These are phyloP conservation scores for Bocquillonia castaneifolia DNA, from an alignment of 441 rosid species.

Conservation along the genomic window DNA sequence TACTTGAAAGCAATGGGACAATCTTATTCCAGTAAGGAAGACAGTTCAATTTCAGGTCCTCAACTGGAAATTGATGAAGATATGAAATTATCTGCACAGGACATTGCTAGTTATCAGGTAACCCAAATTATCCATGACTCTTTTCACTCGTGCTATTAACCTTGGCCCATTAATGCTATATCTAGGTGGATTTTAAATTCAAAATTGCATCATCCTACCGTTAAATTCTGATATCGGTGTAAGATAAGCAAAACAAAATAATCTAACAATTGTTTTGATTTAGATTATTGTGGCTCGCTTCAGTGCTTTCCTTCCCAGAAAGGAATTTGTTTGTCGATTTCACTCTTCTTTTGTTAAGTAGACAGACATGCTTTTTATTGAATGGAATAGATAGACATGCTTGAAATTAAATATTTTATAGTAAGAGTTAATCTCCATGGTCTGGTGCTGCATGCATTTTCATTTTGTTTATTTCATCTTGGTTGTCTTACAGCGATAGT, in stretches of 20 bases:
- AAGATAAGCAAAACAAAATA: neutral
- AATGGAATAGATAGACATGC: neutral
- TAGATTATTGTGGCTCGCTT: neutral
- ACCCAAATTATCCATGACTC: neutral
- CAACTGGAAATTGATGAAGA: conserved; percentile 37
- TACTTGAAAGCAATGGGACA: conserved; percentile 41
- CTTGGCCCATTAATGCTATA: neutral
- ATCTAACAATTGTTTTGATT: neutral
- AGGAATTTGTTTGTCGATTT: neutral
- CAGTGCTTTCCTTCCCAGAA: neutral
- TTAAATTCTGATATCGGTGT: neutral
- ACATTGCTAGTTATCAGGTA: conserved; percentile 79
- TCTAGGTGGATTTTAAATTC: neutral
- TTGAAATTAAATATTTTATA: neutral
- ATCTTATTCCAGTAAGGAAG: conserved; percentile 34
- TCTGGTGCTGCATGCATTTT: neutral
- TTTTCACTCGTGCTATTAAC: neutral
- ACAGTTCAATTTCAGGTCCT: conserved; percentile 32
- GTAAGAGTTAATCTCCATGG: neutral
- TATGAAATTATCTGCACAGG: conserved; percentile 51
- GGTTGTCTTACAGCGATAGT: neutral
- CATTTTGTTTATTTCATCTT: neutral
- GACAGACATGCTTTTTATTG: too few species aligned
- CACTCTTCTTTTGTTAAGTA: too few species aligned
- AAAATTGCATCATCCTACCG: neutral